Base-by-base conservation (phyloP, 1,139 yeast genomes). In the Blastobotrys apis region DNA sequence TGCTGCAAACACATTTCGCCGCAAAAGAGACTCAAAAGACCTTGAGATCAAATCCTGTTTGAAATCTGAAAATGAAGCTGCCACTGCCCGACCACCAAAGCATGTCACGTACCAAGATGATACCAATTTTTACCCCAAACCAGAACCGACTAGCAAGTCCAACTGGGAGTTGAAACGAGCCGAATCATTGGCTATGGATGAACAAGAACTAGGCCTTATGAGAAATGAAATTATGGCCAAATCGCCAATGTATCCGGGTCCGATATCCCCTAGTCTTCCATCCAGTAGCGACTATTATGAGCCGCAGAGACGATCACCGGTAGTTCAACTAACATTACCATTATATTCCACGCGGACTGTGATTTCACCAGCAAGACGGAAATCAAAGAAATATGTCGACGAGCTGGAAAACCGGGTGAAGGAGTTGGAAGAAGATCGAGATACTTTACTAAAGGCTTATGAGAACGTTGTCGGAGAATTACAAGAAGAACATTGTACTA, bases 201-300 rank as follows among this genome's bases (percentile, higher is more conserved):
- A 29, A 10, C 22, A 26, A 16, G 38, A 37, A 12, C 21, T 19
- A 12, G 33, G 26, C 13, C 16, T 12, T 2, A 27, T 33, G 37
- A 16, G 30, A n/a, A 16, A 15, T 17, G 31, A 42, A 29, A 42
- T 42, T 21, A 27, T 37, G 16, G 33, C 33, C 27, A 42, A 32
- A n/a, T 33, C 41, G 1, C 45, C 45, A n/a, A 27, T 37, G 23
- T 33, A 33, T 16, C 41, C 33, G 1, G 21, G 29, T 35, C 19
- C 37, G 8, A 23, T 22, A 9, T 26, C 40, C 12, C 29, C 41
- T n/a, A 31, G 41, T 6, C 33, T 37, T n/a, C 38, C 38, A 12
- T 46, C 49, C 16, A 43, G 43, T 22, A 37, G 44, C 31, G 49
- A 46, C 32, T 22, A n/a, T 3, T 46, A 39, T 27, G 43, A 34